Percentiles rank a stretch among this genome's conserved stretches.
Conservation (phyloP, 1,284 basidiomycete genomes). For the Ustilago curta region DNA sequence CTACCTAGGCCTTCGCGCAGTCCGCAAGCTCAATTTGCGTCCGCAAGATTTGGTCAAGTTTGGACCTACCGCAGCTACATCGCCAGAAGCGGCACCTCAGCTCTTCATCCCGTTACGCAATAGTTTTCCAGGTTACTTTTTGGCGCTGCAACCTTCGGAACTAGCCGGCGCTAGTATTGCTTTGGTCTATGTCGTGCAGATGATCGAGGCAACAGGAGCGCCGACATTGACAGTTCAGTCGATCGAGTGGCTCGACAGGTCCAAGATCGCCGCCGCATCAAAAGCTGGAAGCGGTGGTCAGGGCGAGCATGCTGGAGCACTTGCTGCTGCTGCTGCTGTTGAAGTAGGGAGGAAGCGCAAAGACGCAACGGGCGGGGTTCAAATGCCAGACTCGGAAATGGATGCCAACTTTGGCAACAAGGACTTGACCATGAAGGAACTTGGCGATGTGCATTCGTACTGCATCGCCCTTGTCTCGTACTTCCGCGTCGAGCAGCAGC, state of each 20-base stretch:
- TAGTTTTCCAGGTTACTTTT: slow-evolving; percentile 53
- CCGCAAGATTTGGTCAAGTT: slow-evolving; percentile 53
- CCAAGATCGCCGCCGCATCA: slow-evolving; percentile 28
- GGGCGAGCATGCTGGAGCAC: not conserved
- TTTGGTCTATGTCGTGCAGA: slow-evolving; percentile 46
- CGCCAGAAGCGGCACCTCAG: slow-evolving; percentile 33
- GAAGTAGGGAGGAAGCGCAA: slow-evolving; percentile 36
- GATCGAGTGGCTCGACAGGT: slow-evolving; percentile 58
- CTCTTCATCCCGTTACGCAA: slow-evolving; percentile 52
- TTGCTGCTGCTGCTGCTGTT: not conserved
- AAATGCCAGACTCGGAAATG: not conserved
- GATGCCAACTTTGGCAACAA: slow-evolving; percentile 7
- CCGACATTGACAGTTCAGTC: slow-evolving; percentile 47
- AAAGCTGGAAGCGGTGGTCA: slow-evolving; percentile 7
- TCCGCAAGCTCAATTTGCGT: slow-evolving; percentile 77
- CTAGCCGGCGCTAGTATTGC: slow-evolving; percentile 38
- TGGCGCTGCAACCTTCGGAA: slow-evolving; percentile 51
- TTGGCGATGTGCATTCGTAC: slow-evolving; percentile 55
- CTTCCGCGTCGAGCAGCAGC: slow-evolving; percentile 85
- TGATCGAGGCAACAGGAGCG: slow-evolving; percentile 36
- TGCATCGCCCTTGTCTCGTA: slow-evolving; percentile 87
- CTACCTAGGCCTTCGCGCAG: slow-evolving; percentile 73
- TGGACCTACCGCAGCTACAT: slow-evolving; percentile 27
- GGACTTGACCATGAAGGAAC: slow-evolving; percentile 49
- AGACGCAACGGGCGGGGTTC: not conserved